Evolutionary conservation across 208 protist species (phyloP), one percentile per base, ranked within the genome.

Genomic region (Vickermania spadyakhi): DNA sequence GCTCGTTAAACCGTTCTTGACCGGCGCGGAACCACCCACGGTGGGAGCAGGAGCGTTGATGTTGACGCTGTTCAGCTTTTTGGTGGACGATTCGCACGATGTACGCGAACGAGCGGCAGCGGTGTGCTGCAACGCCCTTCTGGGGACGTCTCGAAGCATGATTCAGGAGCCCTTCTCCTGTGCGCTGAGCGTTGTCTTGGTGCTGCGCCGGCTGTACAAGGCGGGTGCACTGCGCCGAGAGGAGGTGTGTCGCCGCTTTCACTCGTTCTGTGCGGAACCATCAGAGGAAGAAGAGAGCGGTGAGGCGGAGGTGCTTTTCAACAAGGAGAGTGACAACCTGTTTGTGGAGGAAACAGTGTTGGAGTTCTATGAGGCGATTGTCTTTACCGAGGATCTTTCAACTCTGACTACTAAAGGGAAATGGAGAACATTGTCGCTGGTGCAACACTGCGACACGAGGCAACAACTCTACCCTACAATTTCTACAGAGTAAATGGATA

Each of bases 281-380:
- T 62, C 23, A 7, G 57, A 65, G 41, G 62, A 66, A 3, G 64
- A 72, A 28, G 61, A 61, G 0, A 64, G 51, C 4, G 62, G 65
- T 0, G 81, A 68, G 22, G 77, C 73, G n/a, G 83, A 86, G 22
- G 78, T 91, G 1, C 68, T 96, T 13, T 96, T 96, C 66, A 70
- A 90, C 55, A 85, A 88, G 67, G 85, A 96, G 54, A 72, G 73
- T 14, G 85, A 79, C 2, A 96, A 96, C 66, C 80, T 96, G 75
- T 96, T 89, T 60, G 71, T 72, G 2, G 89, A 96, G 60, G 68
- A 62, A 2, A 64, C 73, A 3, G 54, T 89, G 7, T 52, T 95
- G 22, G 28, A 49, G 0, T 84, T 75, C 49, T 45, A 45, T 18
- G 18, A n/a, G 36, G 36, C 7, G 11, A 45, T 45, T 45, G 18